Conservation (phyloP, 495 filamentous ascomycete species). For the Lophiostoma macrostomum region DNA sequence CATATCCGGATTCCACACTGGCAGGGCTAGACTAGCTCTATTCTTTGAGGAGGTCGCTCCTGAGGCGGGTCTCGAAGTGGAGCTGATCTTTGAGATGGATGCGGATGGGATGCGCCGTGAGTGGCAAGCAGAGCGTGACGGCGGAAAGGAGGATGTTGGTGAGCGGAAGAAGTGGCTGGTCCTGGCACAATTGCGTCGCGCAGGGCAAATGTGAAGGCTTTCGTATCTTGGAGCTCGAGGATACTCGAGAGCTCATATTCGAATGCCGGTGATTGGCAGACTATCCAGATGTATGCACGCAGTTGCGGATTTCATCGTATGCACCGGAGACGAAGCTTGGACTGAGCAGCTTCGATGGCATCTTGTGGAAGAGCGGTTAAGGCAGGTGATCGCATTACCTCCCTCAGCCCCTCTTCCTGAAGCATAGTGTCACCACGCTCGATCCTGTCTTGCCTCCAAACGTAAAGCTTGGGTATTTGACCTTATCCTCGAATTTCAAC, state of each 20-base stretch:
- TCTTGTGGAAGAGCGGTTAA: no score
- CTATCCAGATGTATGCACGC: not conserved
- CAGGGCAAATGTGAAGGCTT: not conserved
- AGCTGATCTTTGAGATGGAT: conserved; percentile 73
- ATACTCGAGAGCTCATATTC: not conserved
- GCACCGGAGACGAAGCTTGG: no score
- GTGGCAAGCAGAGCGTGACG: conserved; percentile 56
- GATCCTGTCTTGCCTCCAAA: conserved; percentile 86
- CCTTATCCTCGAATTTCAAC: conserved; percentile 58
- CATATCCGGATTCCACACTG: conserved; percentile 82
- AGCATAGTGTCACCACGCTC: conserved; percentile 79
- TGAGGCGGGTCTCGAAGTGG: conserved; percentile 60
- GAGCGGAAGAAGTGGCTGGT: conserved; percentile 75
- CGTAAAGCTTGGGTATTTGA: conserved; percentile 78
- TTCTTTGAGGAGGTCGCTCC: conserved; percentile 65
- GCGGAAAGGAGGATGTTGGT: conserved; percentile 60
- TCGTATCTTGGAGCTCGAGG: not conserved
- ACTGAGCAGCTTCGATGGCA: no score
- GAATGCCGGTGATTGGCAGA: not conserved
- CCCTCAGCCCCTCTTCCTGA: conserved; percentile 46
- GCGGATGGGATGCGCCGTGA: conserved; percentile 61
- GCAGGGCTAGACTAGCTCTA: conserved; percentile 61
- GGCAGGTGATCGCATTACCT: not conserved
- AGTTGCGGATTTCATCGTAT: not conserved
- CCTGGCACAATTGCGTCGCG: conserved; percentile 46